Evolutionary conservation across 139 green algal species (phyloP).

Genomic region (Picochlorum costavermella): DNA sequence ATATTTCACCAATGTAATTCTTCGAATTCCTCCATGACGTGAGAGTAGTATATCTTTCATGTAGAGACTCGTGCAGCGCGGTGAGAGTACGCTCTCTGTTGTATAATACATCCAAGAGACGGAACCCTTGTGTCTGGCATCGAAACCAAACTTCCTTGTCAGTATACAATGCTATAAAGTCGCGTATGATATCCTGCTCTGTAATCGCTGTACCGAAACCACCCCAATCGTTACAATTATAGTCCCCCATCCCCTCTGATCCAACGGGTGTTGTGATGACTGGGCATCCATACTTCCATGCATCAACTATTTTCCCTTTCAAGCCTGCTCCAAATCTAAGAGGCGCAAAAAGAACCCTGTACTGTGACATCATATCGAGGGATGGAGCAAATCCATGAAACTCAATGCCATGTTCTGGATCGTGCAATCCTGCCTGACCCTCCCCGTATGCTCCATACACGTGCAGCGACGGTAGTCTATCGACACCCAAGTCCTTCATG

Average conservation of each 20-base stretch:
- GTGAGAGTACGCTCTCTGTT: constrained; percentile 50
- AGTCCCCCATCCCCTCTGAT: constrained; percentile 32
- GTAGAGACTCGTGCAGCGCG: constrained; percentile 4
- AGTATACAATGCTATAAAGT: constrained; percentile 34
- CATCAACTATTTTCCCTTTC: constrained; percentile 63
- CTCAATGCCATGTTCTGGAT: constrained; percentile 22
- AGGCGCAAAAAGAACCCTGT: constrained; percentile 44
- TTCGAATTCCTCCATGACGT: background rate
- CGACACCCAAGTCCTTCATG: constrained; percentile 11
- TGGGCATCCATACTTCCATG: constrained; percentile 45
- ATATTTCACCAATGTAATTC: constrained; percentile 15
- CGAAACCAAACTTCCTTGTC: constrained; percentile 20
- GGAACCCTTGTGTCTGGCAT: constrained; percentile 16
- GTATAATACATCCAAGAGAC: constrained; percentile 31
- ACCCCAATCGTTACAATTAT: constrained; percentile 16
- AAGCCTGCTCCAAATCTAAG: constrained; percentile 56
- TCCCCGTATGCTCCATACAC: constrained; percentile 45
- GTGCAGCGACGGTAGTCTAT: constrained; percentile 32
- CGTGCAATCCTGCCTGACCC: constrained; percentile 20
- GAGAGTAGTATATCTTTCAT: constrained; percentile 29
- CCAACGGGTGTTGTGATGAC: constrained; percentile 49
- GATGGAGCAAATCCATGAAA: constrained; percentile 34
- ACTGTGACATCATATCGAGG: constrained; percentile 38
- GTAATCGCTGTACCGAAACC: constrained; percentile 9
- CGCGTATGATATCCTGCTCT: constrained; percentile 8